A percentile compares a stretch with the other conserved stretches of the same genome.
phyloP scores from a whole-genome alignment of 1,284 basidiomycete species.

The Cryptococcus depauperatus region DNA sequence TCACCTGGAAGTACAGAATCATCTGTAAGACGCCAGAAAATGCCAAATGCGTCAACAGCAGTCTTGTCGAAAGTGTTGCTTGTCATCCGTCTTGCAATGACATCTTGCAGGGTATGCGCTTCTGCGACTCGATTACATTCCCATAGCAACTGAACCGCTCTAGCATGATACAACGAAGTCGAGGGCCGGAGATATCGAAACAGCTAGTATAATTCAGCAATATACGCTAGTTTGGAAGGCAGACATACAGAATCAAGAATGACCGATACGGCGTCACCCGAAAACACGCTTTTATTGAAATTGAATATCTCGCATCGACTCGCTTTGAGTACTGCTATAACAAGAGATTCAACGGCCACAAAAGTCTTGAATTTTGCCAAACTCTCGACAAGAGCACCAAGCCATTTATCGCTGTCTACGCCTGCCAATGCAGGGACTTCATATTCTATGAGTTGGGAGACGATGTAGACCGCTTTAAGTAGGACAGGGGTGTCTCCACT shows the following conservation, averaged over 20 bases:
- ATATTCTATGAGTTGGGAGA: slow-evolving; percentile 18
- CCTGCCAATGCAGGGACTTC: slow-evolving; percentile 19
- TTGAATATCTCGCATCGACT: slow-evolving; percentile 23
- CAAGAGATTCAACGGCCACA: slow-evolving; percentile 56
- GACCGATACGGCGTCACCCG: slow-evolving; percentile 19
- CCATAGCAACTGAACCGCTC: slow-evolving; percentile 82
- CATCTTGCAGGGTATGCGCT: slow-evolving; percentile 53
- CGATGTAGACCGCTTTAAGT: slow-evolving; percentile 14
- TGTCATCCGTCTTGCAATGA: slow-evolving; percentile 49
- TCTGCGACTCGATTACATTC: slow-evolving; percentile 40
- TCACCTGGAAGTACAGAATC: slow-evolving; percentile 73
- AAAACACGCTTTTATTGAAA: slow-evolving; percentile 18
- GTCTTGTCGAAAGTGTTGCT: slow-evolving; percentile 29
- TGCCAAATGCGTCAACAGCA: slow-evolving; percentile 79
- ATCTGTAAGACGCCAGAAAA: slow-evolving; percentile 84
- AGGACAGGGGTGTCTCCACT: slow-evolving; percentile 4
- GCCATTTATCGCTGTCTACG: slow-evolving; percentile 35
- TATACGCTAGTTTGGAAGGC: not conserved
- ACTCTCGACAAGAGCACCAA: slow-evolving; percentile 21
- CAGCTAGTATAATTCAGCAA: slow-evolving; percentile 48
- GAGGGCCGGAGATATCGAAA: slow-evolving; percentile 65
- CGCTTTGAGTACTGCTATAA: slow-evolving; percentile 54
- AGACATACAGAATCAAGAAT: slow-evolving; percentile 28
- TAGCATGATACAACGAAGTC: slow-evolving; percentile 66
- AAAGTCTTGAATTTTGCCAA: slow-evolving; percentile 53